These are phyloP conservation scores for Anaeromyces robustus DNA, from an alignment of 192 early-diverging fungal species.

Conservation along the genomic window DNA sequence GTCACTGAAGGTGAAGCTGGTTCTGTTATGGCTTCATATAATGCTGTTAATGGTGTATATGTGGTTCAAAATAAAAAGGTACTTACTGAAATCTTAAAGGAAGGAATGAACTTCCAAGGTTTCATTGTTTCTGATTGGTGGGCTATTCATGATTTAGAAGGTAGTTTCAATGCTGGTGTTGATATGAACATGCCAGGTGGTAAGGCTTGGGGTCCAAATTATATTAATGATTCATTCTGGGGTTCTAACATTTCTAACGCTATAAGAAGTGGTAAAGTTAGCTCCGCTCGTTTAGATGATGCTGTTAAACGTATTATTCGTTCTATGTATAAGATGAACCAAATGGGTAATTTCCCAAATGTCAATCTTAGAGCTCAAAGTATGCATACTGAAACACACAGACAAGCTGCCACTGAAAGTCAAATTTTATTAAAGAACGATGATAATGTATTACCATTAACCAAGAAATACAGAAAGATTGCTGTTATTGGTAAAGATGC, in stretches of 20 bases:
- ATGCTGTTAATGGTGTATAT: conserved; percentile 30
- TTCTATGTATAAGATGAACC: conserved; percentile 19
- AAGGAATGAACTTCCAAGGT: conserved; percentile 34
- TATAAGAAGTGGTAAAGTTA: conserved; percentile 12
- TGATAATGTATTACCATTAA: conserved; percentile 14
- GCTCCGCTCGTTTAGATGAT: conserved; percentile 19
- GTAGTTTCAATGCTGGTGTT: conserved; percentile 18
- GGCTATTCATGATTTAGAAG: conserved; percentile 17
- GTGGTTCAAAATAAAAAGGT: conserved; percentile 32
- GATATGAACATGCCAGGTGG: conserved; percentile 25
- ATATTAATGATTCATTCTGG: conserved; percentile 8
- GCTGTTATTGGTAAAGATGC: conserved; percentile 26
- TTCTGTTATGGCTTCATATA: conserved; percentile 49
- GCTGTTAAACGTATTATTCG: conserved; percentile 30
- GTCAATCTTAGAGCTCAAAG: conserved; percentile 10
- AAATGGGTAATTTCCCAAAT: conserved; percentile 17
- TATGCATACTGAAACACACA: not conserved
- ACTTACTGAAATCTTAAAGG: conserved; percentile 28
- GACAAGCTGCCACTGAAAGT: not conserved
- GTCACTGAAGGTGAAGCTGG: conserved; percentile 28
- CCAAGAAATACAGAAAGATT: conserved; percentile 9
- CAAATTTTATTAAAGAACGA: conserved; percentile 28
- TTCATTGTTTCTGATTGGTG: conserved; percentile 52
- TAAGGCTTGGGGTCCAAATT: not conserved
- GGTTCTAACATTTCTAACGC: conserved; percentile 12